Evolutionary conservation across 169 alveolate species (phyloP).

Genomic region (Pseudocohnilembus persalinus): DNA sequence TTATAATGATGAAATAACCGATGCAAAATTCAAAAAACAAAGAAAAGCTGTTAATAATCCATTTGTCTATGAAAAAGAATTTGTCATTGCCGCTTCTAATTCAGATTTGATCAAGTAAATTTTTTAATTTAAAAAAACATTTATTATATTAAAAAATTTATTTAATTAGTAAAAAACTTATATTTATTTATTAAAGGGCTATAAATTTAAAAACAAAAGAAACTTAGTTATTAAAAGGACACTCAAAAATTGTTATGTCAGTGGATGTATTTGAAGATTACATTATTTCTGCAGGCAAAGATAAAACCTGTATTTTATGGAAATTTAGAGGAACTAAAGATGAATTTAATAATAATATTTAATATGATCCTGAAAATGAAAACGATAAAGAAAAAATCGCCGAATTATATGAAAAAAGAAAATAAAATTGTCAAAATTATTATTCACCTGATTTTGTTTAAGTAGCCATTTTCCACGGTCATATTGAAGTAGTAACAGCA

Average conservation of each 20-base stretch:
- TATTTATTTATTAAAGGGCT: conserved; percentile 19
- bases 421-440: conserved; percentile 17
- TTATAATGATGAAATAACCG: conserved; percentile 70
- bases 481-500: conserved; percentile 62
- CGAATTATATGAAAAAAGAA: conserved; percentile 1
- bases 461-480: conserved; percentile 65
- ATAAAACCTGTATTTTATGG: conserved; percentile 76
- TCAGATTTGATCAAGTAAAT: conserved; percentile 47
- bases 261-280: conserved; percentile 57
- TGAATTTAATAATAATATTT: conserved; percentile 1
- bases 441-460: conserved; percentile 9
- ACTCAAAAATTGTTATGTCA: conserved; percentile 74
- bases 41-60: background rate
- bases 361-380: too few species aligned
- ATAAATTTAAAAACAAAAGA: conserved; percentile 55
- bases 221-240: conserved; percentile 69
- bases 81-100: conserved; percentile 47
- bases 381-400: too few species aligned
- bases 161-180: conserved; percentile 24
- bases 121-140: conserved; percentile 13
- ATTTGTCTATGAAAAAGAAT: conserved; percentile 23
- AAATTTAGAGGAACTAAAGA: conserved; percentile 26
- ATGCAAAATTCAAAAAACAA: conserved; percentile 39
- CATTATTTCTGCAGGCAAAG: conserved; percentile 79
- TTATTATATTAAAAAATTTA: conserved; percentile 54